A percentile compares a stretch with the other conserved stretches of the same genome.
phyloP scores from a whole-genome alignment of 129 eudicot genomes.

The Kitagawia praeruptora region DNA sequence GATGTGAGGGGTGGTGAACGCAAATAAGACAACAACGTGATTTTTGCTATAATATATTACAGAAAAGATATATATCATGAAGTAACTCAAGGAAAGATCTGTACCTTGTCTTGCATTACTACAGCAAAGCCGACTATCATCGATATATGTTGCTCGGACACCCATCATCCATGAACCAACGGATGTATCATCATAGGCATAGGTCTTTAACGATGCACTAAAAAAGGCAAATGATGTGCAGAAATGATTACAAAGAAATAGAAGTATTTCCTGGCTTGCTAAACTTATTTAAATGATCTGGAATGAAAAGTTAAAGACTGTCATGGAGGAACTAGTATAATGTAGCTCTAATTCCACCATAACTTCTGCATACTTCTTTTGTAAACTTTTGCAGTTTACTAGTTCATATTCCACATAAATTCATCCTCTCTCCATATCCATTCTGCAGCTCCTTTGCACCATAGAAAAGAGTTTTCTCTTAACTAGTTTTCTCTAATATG shows the following conservation, averaged over 20 bases:
- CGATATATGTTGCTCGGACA: slow-evolving; percentile 72
- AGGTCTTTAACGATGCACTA: slow-evolving; percentile 79
- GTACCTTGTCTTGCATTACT: slow-evolving; percentile 63
- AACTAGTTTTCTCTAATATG: background rate
- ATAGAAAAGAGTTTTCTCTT: background rate
- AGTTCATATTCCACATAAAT: background rate
- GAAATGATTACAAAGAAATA: background rate
- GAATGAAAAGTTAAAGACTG: background rate
- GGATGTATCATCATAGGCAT: slow-evolving; percentile 80
- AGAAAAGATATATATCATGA: background rate
- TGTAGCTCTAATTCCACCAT: background rate
- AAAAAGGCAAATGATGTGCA: slow-evolving; percentile 8
- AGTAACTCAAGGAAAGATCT: slow-evolving; percentile 2
- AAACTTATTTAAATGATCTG: background rate
- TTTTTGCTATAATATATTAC: background rate
- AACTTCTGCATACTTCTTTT: background rate
- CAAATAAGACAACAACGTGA: background rate
- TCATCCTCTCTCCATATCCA: background rate
- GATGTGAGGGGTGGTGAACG: background rate
- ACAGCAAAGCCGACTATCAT: slow-evolving; percentile 81
- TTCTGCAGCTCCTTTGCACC: background rate
- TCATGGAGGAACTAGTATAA: background rate
- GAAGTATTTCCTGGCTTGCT: background rate
- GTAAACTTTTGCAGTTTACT: background rate
- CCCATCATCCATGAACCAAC: slow-evolving; percentile 99